Evolutionary conservation across 2,329 filamentous ascomycete species (phyloP), one percentile per base, ranked within the genome.

Genomic region (Fusarium gaditjirri): DNA sequence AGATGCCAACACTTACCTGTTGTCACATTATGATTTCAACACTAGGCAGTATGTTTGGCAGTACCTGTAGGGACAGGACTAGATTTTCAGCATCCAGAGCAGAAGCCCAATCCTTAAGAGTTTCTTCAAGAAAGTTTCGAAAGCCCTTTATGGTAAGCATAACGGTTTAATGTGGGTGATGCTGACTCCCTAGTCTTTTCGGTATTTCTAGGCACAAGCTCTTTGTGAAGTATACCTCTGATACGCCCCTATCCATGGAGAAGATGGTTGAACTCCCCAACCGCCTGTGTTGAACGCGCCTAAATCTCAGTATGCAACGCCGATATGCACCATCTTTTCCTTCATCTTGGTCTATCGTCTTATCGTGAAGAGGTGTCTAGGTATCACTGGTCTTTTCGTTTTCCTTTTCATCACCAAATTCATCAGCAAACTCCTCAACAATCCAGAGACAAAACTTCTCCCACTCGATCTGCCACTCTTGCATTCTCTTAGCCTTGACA

Each of bases 391-490:
- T 7, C 21, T 52, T 58, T 46, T 36, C 63, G 35, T 60, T 52
- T 23, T 60, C 47, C 29, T 65, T 57, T 17, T 79, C 77, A 0
- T 61, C 76, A 38, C 80, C 85, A 60, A 89, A 95, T 81, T 95
- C 90, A 1, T 87, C 85, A 13, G 84, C 87, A 76, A 88, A 97
- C 82, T 97, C 93, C 41, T 90, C 86, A 14, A 97, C 92, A 47
- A 98, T 86, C 94, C 94, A 98, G 59, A 94, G 86, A 78, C 95
- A 98, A 79, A 96, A 98, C 77, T 89, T 87, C 84, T 98, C 95
- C 90, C 95, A 98, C 74, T 93, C 89, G 39, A 89, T 83, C 54
- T 89, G 88, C 94, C 95, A 98, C 80, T 95, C 87, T 79, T 90
- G 90, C 80, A 98, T 82, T 70, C 91, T 86, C 79, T 90, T 79